A percentile compares a stretch with the other conserved stretches of the same genome.
These are phyloP conservation scores for Logfia minima DNA, from an alignment of 129 eudicot species.

Conservation along the genomic window DNA sequence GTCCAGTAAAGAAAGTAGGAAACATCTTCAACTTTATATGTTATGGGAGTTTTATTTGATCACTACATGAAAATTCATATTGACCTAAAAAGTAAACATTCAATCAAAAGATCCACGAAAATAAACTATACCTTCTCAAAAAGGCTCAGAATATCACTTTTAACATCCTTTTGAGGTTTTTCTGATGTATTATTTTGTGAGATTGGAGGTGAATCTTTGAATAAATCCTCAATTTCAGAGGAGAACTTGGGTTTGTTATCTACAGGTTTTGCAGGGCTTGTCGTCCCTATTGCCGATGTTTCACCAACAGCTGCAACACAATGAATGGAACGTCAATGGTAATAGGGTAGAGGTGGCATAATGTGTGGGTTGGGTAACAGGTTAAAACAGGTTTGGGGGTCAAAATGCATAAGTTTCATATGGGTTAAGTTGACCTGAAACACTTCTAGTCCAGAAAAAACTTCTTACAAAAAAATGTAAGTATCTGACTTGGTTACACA, in stretches of 20 bases:
- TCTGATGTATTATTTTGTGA: slow-evolving; percentile 36
- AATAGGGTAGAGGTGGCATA: slow-evolving; percentile 3
- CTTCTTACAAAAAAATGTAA: background rate
- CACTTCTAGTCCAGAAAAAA: background rate
- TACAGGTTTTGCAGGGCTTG: slow-evolving; percentile 30
- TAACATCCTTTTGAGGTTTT: slow-evolving; percentile 81
- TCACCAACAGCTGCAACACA: slow-evolving; percentile 69
- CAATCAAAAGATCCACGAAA: background rate
- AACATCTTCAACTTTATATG: background rate
- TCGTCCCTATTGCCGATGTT: slow-evolving; percentile 46
- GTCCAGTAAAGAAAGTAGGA: slow-evolving; percentile 7
- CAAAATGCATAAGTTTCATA: background rate
- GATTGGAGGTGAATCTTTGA: slow-evolving; percentile 52
- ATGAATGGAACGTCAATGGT: slow-evolving; percentile 20
- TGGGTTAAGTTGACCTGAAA: background rate
- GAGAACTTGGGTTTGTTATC: slow-evolving; percentile 26
- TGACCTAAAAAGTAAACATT: background rate
- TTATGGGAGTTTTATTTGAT: background rate
- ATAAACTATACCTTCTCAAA: slow-evolving; percentile 70
- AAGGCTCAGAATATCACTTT: slow-evolving; percentile 89
- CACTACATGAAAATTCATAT: background rate
- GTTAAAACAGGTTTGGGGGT: background rate
- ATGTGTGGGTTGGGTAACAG: background rate
- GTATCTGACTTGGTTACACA: background rate
- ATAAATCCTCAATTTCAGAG: slow-evolving; percentile 38